phyloP scores from a whole-genome alignment of 495 filamentous ascomycete species.

The Hyphodiscus hymeniophilus region DNA sequence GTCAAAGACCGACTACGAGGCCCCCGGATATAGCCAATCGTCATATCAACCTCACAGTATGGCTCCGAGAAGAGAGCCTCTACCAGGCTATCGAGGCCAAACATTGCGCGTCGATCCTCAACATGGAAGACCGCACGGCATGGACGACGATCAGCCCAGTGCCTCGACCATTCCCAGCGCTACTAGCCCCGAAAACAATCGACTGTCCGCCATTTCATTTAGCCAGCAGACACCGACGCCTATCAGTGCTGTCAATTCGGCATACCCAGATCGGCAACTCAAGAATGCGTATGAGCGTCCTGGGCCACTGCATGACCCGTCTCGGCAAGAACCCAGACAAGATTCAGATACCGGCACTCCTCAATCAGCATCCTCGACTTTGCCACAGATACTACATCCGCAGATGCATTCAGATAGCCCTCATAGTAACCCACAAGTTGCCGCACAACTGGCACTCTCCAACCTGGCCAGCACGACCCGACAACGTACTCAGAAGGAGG shows the following conservation, averaged over 20 bases:
- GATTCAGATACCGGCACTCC: constrained; percentile 20
- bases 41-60: constrained; percentile 25
- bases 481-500: constrained; percentile 72
- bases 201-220: constrained; percentile 44
- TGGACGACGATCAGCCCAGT: constrained; percentile 40
- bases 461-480: constrained; percentile 35
- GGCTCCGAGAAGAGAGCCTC: constrained; percentile 35
- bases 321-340: constrained; percentile 36
- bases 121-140: constrained; percentile 32
- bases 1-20: constrained; percentile 68
- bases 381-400: constrained; percentile 35
- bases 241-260: constrained; percentile 36
- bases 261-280: constrained; percentile 36
- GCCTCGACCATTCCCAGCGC: constrained; percentile 42
- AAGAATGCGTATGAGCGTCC: constrained; percentile 45
- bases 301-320: constrained; percentile 45
- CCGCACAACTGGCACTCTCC: constrained; percentile 51
- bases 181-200: constrained; percentile 44
- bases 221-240: constrained; percentile 36
- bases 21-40: constrained; percentile 43
- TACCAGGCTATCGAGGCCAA: constrained; percentile 44
- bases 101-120: constrained; percentile 46
- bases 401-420: constrained; percentile 37
- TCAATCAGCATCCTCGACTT: constrained; percentile 23
- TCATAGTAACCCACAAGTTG: constrained; percentile 42